A percentile compares a stretch with the other conserved stretches of the same genome.
phyloP scores from a whole-genome alignment of 768 basidiomycete genomes.

The Kwoniella mangroviensis region DNA sequence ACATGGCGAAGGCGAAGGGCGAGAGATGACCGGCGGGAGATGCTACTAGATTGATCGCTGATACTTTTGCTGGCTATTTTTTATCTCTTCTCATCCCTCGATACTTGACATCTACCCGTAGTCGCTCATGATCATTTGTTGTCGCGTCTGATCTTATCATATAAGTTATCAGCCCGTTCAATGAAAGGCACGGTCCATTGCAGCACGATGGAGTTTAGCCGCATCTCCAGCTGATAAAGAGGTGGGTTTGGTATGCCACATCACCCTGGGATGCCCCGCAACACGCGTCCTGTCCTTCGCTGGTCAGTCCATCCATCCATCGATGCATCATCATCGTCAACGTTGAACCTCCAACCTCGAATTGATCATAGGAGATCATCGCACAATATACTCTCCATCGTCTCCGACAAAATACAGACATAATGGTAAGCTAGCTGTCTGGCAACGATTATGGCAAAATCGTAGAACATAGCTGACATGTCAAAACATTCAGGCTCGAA shows the following conservation, averaged over 20 bases:
- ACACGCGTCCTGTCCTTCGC: not conserved
- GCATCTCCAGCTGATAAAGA: too few relatives aligned
- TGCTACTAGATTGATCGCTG: not conserved
- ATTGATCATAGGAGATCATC: not conserved
- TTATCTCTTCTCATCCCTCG: not conserved
- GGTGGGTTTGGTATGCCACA: too few relatives aligned
- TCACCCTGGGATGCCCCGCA: not conserved
- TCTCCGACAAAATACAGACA: not conserved
- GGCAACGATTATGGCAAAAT: not conserved
- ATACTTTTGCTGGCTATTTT: not conserved
- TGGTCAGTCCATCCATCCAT: too few relatives aligned
- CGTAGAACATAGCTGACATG: slow-evolving; percentile 19
- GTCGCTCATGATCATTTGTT: too few relatives aligned
- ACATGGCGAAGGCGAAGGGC: slow-evolving; percentile 3
- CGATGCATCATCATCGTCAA: not conserved
- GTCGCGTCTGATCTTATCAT: too few relatives aligned
- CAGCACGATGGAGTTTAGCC: too few relatives aligned
- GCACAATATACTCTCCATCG: not conserved
- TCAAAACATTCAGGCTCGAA: slow-evolving; percentile 69
- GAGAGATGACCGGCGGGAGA: not conserved
- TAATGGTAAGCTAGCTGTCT: not conserved
- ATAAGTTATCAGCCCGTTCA: too few relatives aligned
- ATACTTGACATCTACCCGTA: too few relatives aligned
- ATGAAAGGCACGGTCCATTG: too few relatives aligned
- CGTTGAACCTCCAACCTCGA: not conserved